phyloP scores from a whole-genome alignment of 306 rosid species.

The Leucaena leucocephala region DNA sequence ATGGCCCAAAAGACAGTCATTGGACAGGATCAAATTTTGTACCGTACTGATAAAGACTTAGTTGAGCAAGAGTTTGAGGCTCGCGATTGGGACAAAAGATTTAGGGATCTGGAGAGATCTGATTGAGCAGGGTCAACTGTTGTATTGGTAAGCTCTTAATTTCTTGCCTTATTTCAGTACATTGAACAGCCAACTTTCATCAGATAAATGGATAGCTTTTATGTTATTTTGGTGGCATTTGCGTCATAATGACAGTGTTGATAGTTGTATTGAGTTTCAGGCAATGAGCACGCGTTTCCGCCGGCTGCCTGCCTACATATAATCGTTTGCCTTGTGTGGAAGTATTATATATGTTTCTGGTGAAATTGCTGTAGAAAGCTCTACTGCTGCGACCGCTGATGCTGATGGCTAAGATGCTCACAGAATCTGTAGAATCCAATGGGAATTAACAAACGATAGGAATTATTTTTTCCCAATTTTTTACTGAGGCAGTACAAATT shows the following conservation, averaged over 20 bases:
- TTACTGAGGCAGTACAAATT: slow-evolving; percentile 30
- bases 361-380: slow-evolving; percentile 14
- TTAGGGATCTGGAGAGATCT: slow-evolving; percentile 76
- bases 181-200: neutral
- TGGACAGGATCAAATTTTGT: slow-evolving; percentile 89
- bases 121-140: slow-evolving; percentile 51
- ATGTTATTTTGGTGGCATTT: neutral
- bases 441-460: neutral
- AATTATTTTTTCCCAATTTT: neutral
- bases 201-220: neutral
- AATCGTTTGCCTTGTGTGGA: neutral
- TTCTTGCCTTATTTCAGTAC: slow-evolving; percentile 1
- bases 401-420: neutral
- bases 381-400: neutral
- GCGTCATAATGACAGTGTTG: neutral
- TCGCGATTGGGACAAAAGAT: slow-evolving; percentile 83
- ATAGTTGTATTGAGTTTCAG: slow-evolving; percentile 32
- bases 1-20: slow-evolving; percentile 89
- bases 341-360: slow-evolving; percentile 1
- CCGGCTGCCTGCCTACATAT: slow-evolving; percentile 23
- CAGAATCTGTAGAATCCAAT: slow-evolving; percentile 1
- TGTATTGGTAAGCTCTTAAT: slow-evolving; percentile 26
- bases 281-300: slow-evolving; percentile 23
- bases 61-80: slow-evolving; percentile 84
- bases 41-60: slow-evolving; percentile 90